phyloP scores from a whole-genome alignment of 805 yeast species.

The Suhomyces sp. region DNA sequence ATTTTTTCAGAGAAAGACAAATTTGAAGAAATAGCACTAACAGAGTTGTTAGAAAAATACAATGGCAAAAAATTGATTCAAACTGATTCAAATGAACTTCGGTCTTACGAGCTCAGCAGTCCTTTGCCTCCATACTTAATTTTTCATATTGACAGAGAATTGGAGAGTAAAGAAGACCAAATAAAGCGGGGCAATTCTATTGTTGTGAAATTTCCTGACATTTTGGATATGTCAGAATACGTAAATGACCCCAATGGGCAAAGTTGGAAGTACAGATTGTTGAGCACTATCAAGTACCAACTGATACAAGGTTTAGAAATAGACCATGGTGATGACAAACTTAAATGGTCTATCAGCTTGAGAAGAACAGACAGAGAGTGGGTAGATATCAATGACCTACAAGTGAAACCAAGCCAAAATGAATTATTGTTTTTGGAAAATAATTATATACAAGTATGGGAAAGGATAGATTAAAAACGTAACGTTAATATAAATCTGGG shows the following conservation, averaged over 20 bases:
- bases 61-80: constrained; percentile 26
- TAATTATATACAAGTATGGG: constrained; percentile 70
- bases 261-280: constrained; percentile 37
- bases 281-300: constrained; percentile 18
- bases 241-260: constrained; percentile 18
- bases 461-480: constrained; percentile 17
- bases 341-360: constrained; percentile 52
- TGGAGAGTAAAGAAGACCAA: constrained; percentile 12
- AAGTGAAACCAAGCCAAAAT: constrained; percentile 45
- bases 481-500: too few relatives aligned
- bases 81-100: constrained; percentile 33
- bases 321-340: constrained; percentile 20
- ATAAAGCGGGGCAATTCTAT: constrained; percentile 40
- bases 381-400: constrained; percentile 57
- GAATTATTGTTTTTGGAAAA: constrained; percentile 64
- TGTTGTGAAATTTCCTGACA: constrained; percentile 57
- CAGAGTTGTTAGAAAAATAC: constrained; percentile 45
- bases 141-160: constrained; percentile 53
- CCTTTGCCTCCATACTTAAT: constrained; percentile 54
- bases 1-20: constrained; percentile 40
- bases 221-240: constrained; percentile 37
- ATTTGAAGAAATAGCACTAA: constrained; percentile 53
- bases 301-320: constrained; percentile 13
- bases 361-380: constrained; percentile 42
- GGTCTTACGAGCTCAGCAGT: constrained; percentile 36